These are phyloP conservation scores for Aspergillus biplanus DNA, from an alignment of 495 filamentous ascomycete species.

Conservation along the genomic window DNA sequence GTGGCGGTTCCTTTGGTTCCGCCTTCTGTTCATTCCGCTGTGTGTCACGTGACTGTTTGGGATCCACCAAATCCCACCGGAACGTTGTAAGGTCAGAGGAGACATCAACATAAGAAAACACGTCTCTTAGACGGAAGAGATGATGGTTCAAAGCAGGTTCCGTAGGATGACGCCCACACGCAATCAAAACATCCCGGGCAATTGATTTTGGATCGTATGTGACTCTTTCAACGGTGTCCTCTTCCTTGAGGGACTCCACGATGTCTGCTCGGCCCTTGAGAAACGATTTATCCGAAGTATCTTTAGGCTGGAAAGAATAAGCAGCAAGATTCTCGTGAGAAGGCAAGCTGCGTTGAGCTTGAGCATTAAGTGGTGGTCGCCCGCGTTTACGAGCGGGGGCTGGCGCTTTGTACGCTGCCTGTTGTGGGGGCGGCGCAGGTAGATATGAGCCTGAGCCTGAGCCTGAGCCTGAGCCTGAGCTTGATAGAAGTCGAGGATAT, in stretches of 20 bases:
- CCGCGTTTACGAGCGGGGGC: not conserved
- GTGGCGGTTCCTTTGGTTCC: not conserved
- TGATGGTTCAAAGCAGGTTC: conserved; percentile 62
- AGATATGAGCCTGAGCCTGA: not conserved
- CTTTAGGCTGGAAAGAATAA: conserved; percentile 18
- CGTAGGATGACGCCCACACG: conserved; percentile 61
- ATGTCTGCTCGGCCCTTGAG: conserved; percentile 34
- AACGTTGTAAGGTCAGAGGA: conserved; percentile 63
- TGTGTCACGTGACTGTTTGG: conserved; percentile 21
- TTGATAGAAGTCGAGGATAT: not conserved
- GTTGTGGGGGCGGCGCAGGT: not conserved
- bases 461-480: not conserved
- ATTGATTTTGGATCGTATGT: conserved; percentile 65
- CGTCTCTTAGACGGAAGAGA: conserved; percentile 49
- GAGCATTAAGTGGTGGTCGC: not conserved
- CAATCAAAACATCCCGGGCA: conserved; percentile 66
- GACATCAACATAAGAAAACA: conserved; percentile 43
- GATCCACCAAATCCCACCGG: conserved; percentile 69
- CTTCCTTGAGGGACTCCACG: conserved; percentile 47
- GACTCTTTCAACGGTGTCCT: conserved; percentile 47
- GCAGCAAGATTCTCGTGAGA: conserved; percentile 3
- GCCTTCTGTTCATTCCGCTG: not conserved
- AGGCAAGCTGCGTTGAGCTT: not conserved
- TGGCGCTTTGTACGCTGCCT: not conserved
- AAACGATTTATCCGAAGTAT: conserved; percentile 14